These are phyloP conservation scores for Ceratobasidium sp. DNA, from an alignment of 1,284 basidiomycete species.

Conservation along the genomic window DNA sequence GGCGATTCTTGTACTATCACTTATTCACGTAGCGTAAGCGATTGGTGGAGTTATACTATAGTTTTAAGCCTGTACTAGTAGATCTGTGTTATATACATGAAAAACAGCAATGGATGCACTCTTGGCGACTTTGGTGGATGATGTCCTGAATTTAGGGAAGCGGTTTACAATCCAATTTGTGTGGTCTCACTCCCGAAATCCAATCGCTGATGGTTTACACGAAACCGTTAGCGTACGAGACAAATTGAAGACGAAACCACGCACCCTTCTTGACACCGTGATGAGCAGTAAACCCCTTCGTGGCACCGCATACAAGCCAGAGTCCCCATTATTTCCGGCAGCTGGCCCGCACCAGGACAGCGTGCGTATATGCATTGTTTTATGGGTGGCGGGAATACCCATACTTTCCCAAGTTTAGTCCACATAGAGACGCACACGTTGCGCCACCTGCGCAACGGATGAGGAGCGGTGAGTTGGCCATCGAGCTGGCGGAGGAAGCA, in stretches of 20 bases:
- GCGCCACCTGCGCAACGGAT: neutral
- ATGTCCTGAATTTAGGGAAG: too few relatives aligned
- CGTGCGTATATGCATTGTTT: neutral
- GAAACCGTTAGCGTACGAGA: neutral
- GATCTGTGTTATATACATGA: neutral
- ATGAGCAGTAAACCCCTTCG: neutral
- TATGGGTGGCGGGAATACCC: neutral
- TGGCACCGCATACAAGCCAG: neutral
- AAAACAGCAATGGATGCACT: too few relatives aligned
- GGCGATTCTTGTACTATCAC: neutral
- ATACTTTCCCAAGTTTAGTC: neutral
- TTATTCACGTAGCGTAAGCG: neutral
- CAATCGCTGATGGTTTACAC: neutral
- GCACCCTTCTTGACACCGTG: neutral
- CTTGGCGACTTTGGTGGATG: too few relatives aligned
- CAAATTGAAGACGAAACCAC: too few relatives aligned
- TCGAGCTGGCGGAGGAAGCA: neutral
- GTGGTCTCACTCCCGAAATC: neutral
- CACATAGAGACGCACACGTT: neutral
- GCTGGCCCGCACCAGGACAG: neutral
- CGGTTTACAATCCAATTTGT: neutral
- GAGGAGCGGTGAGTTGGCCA: neutral
- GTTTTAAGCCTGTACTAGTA: neutral
- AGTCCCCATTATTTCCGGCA: too few relatives aligned
- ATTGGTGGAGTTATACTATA: neutral